phyloP scores from a whole-genome alignment of 441 rosid genomes.

The Viola pubescens region DNA sequence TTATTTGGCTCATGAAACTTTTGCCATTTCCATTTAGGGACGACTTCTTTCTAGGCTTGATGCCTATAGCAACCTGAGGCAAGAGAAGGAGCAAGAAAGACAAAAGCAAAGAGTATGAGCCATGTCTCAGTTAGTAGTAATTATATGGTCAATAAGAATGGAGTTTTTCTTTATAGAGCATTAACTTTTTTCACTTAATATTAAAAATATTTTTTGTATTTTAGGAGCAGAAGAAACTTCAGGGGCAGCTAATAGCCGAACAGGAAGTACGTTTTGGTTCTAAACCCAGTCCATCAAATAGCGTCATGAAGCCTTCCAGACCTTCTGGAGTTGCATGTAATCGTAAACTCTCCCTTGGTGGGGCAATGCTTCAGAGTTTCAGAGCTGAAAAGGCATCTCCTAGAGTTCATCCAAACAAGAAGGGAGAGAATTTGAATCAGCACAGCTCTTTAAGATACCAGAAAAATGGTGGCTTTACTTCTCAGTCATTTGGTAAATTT shows the following conservation, averaged over 20 bases:
- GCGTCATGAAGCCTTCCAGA: slow-evolving; percentile 53
- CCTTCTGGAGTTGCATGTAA: slow-evolving; percentile 35
- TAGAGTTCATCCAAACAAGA: slow-evolving; percentile 23
- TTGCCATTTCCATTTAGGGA: slow-evolving; percentile 26
- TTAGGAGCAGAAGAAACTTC: slow-evolving; percentile 77
- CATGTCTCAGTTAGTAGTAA: not conserved
- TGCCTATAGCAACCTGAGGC: slow-evolving; percentile 43
- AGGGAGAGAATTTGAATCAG: slow-evolving; percentile 25
- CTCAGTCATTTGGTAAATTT: slow-evolving; percentile 19
- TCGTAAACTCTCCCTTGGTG: slow-evolving; percentile 66
- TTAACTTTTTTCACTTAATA: not conserved
- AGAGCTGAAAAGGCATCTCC: slow-evolving; percentile 32
- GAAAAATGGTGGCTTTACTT: slow-evolving; percentile 23
- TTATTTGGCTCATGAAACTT: not conserved
- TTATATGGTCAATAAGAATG: not conserved
- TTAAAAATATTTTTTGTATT: slow-evolving; percentile 10
- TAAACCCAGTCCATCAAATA: slow-evolving; percentile 64
- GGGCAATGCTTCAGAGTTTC: slow-evolving; percentile 52
- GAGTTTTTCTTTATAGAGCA: not conserved
- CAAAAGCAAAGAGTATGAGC: slow-evolving; percentile 57
- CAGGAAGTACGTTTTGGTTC: slow-evolving; percentile 71
- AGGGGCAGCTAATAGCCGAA: slow-evolving; percentile 66
- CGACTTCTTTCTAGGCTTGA: slow-evolving; percentile 68
- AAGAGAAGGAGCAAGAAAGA: slow-evolving; percentile 64
- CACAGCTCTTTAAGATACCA: slow-evolving; percentile 22